Evolutionary conservation across 768 basidiomycete genomes (phyloP), one percentile per base, ranked within the genome.

Genomic region (Mycena maculata): DNA sequence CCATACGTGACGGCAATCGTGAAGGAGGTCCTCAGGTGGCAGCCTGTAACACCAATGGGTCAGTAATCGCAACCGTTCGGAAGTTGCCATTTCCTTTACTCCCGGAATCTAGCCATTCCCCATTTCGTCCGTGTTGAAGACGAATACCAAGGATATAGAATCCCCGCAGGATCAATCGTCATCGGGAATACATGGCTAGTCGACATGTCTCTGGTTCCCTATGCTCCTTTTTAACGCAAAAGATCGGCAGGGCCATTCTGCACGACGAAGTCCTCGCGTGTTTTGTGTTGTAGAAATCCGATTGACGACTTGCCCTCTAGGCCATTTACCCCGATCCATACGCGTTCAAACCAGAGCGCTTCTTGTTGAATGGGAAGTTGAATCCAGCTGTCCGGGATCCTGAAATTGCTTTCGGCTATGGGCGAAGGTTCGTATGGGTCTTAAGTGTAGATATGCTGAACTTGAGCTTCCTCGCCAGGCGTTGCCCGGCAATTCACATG

Each of bases 11-110:
- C 72, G 36, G 81, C 80, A 1, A 52, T 80, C 1, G 74, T 82
- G 31, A 79, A 78, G 64, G 83, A 84, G 64, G 69, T 76, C 3
- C 59, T 78, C 25, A 65, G 82, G 20, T 81, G 80, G 80, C 71
- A 78, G 25, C 71, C 73, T 27, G 71, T 77, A 3, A 67, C 71
- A 1, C 80, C 81, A 3, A 36, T 78, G 4, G 80, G 83, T 81
- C 58, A 20, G 77, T 70, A 33, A 6, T 5, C 16, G 77, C 70
- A 33, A 6, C 9, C 16, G 20, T 49, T 54, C 16, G 3, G 23
- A 42, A 33, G 31, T 9, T n/a, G n/a, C 31, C 5, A 20, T 15
- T n/a, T 54, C 16, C 5, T 18, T 42, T 42, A 15, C 20, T 42
- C 16, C 8, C 16, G 7, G 25, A 31, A 11, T 47, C 20, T 31